phyloP scores from a whole-genome alignment of 768 basidiomycete species.

The Suillus alpinus region DNA sequence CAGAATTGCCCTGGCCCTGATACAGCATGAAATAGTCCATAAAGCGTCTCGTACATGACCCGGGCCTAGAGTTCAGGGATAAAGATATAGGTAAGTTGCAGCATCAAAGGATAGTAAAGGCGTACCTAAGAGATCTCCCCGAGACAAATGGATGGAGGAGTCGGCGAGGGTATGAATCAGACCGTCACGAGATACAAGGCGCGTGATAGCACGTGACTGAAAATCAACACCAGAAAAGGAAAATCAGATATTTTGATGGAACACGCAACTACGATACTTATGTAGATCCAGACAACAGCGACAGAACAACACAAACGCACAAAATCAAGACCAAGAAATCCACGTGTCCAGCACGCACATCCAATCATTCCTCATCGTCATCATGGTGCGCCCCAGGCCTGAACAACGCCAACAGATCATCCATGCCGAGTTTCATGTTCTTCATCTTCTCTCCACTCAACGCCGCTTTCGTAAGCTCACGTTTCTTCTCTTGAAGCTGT shows the following conservation, averaged over 20 bases:
- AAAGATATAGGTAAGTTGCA: too few species aligned
- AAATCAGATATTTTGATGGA: not conserved
- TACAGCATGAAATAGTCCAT: too few species aligned
- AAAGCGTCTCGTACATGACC: too few species aligned
- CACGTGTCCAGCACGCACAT: not conserved
- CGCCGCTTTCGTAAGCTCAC: constrained; percentile 78
- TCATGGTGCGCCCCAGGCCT: constrained; percentile 54
- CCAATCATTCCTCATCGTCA: constrained; percentile 46
- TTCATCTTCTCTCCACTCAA: constrained; percentile 87
- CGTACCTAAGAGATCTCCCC: too few species aligned
- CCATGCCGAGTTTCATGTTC: constrained; percentile 77
- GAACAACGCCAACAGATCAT: constrained; percentile 84
- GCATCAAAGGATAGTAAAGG: too few species aligned
- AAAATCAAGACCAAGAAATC: not conserved
- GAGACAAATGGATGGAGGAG: too few species aligned
- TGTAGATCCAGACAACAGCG: not conserved
- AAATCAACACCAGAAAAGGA: not conserved
- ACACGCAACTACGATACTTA: not conserved
- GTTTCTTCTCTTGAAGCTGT: constrained; percentile 90
- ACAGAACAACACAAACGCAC: not conserved
- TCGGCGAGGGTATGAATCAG: too few species aligned
- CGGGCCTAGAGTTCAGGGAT: too few species aligned
- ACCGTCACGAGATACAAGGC: too few species aligned
- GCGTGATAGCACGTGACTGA: too few species aligned
- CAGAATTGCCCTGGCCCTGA: too few species aligned